These are phyloP conservation scores for Colletotrichum acutatum DNA, from an alignment of 2,329 filamentous ascomycete species.

Conservation along the genomic window DNA sequence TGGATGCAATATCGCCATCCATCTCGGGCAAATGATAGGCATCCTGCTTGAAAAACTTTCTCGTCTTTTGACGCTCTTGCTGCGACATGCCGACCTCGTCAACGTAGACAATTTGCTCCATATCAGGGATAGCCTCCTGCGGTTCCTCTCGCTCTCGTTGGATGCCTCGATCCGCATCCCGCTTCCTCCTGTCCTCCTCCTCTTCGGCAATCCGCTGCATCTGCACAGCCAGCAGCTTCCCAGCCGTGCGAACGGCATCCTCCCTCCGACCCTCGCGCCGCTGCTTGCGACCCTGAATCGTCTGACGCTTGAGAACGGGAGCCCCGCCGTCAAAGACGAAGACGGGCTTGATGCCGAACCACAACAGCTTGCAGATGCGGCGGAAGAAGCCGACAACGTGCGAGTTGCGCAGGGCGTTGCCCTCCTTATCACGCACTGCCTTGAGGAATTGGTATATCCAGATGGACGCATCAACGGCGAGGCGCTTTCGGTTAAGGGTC, in stretches of 20 bases:
- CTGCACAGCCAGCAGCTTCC: slow-evolving; percentile 90
- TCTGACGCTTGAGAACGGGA: slow-evolving; percentile 89
- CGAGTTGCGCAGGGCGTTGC: slow-evolving; percentile 93
- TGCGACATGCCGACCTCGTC: slow-evolving; percentile 88
- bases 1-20: slow-evolving; percentile 80
- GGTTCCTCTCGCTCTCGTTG: slow-evolving; percentile 57
- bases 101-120: slow-evolving; percentile 82
- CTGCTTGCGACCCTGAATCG: slow-evolving; percentile 81
- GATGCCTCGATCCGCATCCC: slow-evolving; percentile 56
- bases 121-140: slow-evolving; percentile 75
- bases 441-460: slow-evolving; percentile 99
- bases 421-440: slow-evolving; percentile 97
- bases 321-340: slow-evolving; percentile 99
- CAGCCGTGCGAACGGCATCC: slow-evolving; percentile 91
- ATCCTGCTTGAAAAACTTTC: slow-evolving; percentile 90
- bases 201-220: slow-evolving; percentile 93
- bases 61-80: slow-evolving; percentile 77
- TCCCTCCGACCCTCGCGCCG: slow-evolving; percentile 89
- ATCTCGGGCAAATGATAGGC: slow-evolving; percentile 95
- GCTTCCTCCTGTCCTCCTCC: slow-evolving; percentile 75
- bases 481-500: slow-evolving; percentile 93
- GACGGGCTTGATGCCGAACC: slow-evolving; percentile 94
- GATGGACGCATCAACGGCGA: slow-evolving; percentile 97
- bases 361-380: slow-evolving; percentile 96
- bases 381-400: slow-evolving; percentile 98